Base-by-base conservation (phyloP, 1,284 basidiomycete species). In the Puccinia novopanici region DNA sequence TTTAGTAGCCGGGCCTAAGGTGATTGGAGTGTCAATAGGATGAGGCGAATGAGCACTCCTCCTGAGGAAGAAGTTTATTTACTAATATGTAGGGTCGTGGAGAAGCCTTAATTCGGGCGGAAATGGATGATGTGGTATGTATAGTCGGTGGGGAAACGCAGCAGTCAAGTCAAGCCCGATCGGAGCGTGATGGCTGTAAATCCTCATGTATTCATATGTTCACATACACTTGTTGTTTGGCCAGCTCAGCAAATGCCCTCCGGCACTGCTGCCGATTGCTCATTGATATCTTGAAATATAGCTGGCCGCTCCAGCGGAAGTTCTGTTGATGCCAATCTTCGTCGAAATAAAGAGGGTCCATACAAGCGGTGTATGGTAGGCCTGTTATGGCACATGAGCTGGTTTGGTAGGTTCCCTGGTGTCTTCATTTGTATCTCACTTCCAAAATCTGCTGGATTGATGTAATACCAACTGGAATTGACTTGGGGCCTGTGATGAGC, bases 291-390 rank as follows among this genome's bases (percentile, higher is more conserved):
- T 59, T 27, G n/a, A n/a, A n/a, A n/a, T 12, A 27, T 12, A 30
- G 34, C 59, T 63, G 57, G 59, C 34, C 59, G 59, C 59, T 63
- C 59, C 34, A 40, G 59, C 59, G 34, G 59, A 63, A 40, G 40
- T 30, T 34, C 40, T 63, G 59, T 63, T 37, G 6, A 30, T 61
- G 54, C n/a, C n/a, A n/a, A n/a, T n/a, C n/a, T n/a, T n/a, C n/a
- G n/a, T n/a, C n/a, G n/a, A n/a, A n/a, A n/a, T n/a, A n/a, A n/a
- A n/a, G n/a, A n/a, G n/a, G n/a, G n/a, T n/a, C n/a, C n/a, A n/a
- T n/a, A n/a, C n/a, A n/a, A n/a, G n/a, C n/a, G n/a, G n/a, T n/a
- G n/a, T n/a, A n/a, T n/a, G n/a, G n/a, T n/a, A n/a, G n/a, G n/a
- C n/a, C n/a, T n/a, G n/a, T n/a, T n/a, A n/a, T n/a, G n/a, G n/a